Conservation (phyloP, 345 rosid species). For the Hibiscus trionum region DNA sequence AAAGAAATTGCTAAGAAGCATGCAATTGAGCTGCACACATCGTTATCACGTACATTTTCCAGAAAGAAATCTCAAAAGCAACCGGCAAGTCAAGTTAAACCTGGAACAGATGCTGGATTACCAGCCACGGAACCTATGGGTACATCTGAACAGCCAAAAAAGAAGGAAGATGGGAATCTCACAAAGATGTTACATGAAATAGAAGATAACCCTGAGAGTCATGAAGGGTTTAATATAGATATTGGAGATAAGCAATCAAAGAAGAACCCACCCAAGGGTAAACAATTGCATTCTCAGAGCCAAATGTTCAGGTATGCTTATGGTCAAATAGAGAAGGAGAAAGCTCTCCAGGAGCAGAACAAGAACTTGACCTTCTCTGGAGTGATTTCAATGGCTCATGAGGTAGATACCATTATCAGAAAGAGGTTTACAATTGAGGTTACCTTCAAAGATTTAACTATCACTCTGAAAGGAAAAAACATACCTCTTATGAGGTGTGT, state of each 20-base stretch:
- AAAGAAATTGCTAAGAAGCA: conserved; percentile 80
- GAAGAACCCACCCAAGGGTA: conserved; percentile 71
- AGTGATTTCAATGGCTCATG: conserved; percentile 74
- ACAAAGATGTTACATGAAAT: conserved; percentile 74
- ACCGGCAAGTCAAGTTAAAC: conserved; percentile 50
- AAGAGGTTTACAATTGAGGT: conserved; percentile 81
- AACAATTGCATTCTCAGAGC: conserved; percentile 78
- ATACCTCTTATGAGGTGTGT: conserved; percentile 80
- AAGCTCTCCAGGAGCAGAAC: conserved; percentile 80
- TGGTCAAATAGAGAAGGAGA: conserved; percentile 87
- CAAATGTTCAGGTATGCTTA: conserved; percentile 95
- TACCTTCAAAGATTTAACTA: conserved; percentile 69
- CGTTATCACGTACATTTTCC: conserved; percentile 81
- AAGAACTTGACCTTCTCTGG: conserved; percentile 87
- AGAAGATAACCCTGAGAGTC: conserved; percentile 61
- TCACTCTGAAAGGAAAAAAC: conserved; percentile 72
- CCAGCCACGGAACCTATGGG: conserved; percentile 42
- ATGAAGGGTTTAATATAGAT: conserved; percentile 66
- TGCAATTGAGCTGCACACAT: conserved; percentile 60
- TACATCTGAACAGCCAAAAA: conserved; percentile 23
- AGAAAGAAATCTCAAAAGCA: conserved; percentile 50
- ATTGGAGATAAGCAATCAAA: conserved; percentile 69
- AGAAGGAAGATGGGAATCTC: conserved; percentile 56
- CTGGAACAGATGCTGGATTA: conserved; percentile 48
- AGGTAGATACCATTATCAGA: conserved; percentile 46